Conservation (phyloP, 345 rosid genomes). For the Hypericum perforatum region DNA sequence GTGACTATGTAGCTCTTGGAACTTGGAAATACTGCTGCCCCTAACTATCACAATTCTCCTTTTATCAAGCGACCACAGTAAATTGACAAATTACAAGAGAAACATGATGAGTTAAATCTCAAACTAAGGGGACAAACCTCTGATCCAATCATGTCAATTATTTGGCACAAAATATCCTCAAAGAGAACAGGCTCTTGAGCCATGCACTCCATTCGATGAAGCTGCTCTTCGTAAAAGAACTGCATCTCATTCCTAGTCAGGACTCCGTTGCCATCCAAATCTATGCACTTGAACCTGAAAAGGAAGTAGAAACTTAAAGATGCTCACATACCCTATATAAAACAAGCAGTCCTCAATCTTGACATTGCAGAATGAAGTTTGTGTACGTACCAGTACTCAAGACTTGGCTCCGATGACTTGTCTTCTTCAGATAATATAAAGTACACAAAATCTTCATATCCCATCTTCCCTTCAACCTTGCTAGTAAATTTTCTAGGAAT, state of each 20-base stretch:
- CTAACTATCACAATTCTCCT: too few relatives aligned
- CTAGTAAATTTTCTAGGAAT: slow-evolving; percentile 23
- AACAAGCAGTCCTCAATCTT: too few relatives aligned
- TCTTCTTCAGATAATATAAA: slow-evolving; percentile 26
- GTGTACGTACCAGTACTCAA: slow-evolving; percentile 19
- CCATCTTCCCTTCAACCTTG: slow-evolving; percentile 26
- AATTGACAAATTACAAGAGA: neutral
- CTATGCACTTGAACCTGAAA: slow-evolving; percentile 26
- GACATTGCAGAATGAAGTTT: neutral
- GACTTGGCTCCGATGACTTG: slow-evolving; percentile 23
- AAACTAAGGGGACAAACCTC: slow-evolving; percentile 11
- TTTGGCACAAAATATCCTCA: slow-evolving; percentile 26
- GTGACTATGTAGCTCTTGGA: neutral
- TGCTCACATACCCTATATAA: too few relatives aligned
- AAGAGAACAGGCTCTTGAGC: slow-evolving; percentile 24
- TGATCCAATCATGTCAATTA: slow-evolving; percentile 25
- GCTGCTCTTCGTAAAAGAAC: slow-evolving; percentile 27
- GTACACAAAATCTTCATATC: slow-evolving; percentile 28
- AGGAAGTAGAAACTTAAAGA: neutral
- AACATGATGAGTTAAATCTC: neutral
- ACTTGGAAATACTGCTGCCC: neutral
- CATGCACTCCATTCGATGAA: slow-evolving; percentile 29
- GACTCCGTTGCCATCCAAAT: slow-evolving; percentile 24
- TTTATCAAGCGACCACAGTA: too few relatives aligned
- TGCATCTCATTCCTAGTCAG: slow-evolving; percentile 19